Base-by-base conservation (phyloP, 306 rosid species). In the Dicorynia guianensis region DNA sequence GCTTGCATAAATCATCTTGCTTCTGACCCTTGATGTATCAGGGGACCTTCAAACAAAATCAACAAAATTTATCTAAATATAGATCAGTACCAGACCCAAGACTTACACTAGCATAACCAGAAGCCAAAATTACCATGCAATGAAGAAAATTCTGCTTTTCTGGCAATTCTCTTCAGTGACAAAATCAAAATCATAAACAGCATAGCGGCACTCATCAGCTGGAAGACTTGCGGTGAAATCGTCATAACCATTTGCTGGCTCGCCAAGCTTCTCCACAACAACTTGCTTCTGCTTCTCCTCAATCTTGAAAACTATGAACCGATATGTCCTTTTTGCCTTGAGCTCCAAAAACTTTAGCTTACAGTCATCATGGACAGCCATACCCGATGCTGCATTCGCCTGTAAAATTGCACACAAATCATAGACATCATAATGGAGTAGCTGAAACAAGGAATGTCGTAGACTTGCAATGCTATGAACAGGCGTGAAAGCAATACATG, bases 1-100 rank as follows among this genome's bases (percentile, higher is more conserved):
- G 90, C 97, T 87, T 6, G 97, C 97, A 76, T 92, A 92, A 70
- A 92, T 92, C 97, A 92, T 92, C 91, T 92, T 92, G 90, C 88
- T 92, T 81, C 96, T 89, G 68, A 92, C 93, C 79, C 90, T 92
- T 59, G 97, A 49, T 35, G 85, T 75, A 34, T 92, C 97, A 40
- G 97, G 97, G 72, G 82, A 92, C 97, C 97, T 92, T 83, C 85
- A 85, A 19, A 36, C 57, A 80, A 70, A 74, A 81, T 72, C 44
- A 72, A 54, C 61, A 30, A 20, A 17, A 69, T 77, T 20, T 19
- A 47, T 25, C 59, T 0, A 17, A n/a, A 52, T 7, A 48, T 36
- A 44, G 30, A 55, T 42, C 48, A 30, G 54, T 12, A 5, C 9
- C 19, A 11, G n/a, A 54, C 63, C 14, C 36, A 38, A 38, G 17